phyloP scores from a whole-genome alignment of 2,329 filamentous ascomycete species.

The Curvularia sp. region DNA sequence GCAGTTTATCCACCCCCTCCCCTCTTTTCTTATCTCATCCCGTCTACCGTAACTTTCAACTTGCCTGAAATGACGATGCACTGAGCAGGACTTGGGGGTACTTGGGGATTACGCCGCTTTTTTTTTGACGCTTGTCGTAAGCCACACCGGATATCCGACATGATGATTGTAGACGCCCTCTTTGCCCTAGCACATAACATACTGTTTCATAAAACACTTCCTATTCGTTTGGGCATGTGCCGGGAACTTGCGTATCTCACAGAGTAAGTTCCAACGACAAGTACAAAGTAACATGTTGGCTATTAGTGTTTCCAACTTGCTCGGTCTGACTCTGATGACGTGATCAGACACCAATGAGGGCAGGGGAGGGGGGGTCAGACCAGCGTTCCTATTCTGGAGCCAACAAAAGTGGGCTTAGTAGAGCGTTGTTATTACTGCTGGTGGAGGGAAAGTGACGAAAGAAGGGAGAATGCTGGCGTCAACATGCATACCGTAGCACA shows the following conservation, averaged over 20 bases:
- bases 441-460: neutral
- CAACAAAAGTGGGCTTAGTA: neutral
- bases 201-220: neutral
- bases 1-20: neutral
- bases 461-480: slow-evolving; percentile 19
- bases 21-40: neutral
- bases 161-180: neutral
- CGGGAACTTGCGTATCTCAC: neutral
- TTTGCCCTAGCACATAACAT: neutral
- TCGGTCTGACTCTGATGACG: neutral
- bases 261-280: neutral
- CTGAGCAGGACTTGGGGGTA: neutral
- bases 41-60: neutral
- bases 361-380: neutral
- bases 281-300: neutral
- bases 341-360: neutral
- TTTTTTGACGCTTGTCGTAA: neutral
- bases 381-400: neutral
- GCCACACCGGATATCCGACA: neutral
- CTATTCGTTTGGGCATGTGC: neutral
- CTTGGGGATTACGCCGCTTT: neutral
- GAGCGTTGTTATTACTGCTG: neutral
- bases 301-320: neutral
- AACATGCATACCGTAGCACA: slow-evolving; percentile 22
- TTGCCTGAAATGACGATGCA: neutral